phyloP scores from a whole-genome alignment of 495 filamentous ascomycete genomes.

The Penicillium canescens region DNA sequence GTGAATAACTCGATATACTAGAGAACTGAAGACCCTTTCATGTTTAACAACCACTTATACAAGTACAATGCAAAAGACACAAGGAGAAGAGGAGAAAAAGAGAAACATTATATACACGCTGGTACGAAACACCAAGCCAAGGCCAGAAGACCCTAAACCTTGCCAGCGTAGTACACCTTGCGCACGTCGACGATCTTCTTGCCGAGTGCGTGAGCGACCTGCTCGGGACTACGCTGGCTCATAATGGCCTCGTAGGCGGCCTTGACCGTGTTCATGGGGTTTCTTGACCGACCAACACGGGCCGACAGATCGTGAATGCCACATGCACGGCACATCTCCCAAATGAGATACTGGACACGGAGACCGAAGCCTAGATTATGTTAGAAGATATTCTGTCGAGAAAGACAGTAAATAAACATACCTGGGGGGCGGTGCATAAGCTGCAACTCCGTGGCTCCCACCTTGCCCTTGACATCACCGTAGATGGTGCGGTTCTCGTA shows the following conservation, averaged over 20 bases:
- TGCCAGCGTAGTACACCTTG: slow-evolving; percentile 95
- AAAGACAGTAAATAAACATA: slow-evolving; percentile 41
- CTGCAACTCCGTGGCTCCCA: slow-evolving; percentile 78
- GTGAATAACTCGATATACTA: slow-evolving; percentile 6
- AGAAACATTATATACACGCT: slow-evolving; percentile 45
- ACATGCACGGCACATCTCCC: slow-evolving; percentile 80
- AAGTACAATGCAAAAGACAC: slow-evolving; percentile 34
- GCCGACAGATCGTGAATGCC: slow-evolving; percentile 87
- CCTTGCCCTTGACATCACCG: slow-evolving; percentile 80
- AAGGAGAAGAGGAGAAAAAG: slow-evolving; percentile 25
- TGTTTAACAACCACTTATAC: slow-evolving; percentile 22
- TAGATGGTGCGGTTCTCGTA: slow-evolving; percentile 93
- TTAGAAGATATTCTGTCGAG: slow-evolving; percentile 6
- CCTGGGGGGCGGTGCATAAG: slow-evolving; percentile 83
- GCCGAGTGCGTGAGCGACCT: slow-evolving; percentile 80
- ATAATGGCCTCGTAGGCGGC: slow-evolving; percentile 79
- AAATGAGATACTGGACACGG: slow-evolving; percentile 85
- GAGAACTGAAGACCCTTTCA: slow-evolving; percentile 17
- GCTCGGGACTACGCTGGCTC: slow-evolving; percentile 82
- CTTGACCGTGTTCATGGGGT: slow-evolving; percentile 96
- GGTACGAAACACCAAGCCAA: slow-evolving; percentile 23
- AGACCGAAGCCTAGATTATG: slow-evolving; percentile 76
- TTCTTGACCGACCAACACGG: slow-evolving; percentile 72
- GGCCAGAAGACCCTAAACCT: slow-evolving; percentile 45
- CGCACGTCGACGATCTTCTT: slow-evolving; percentile 94